These are phyloP conservation scores for Trichoderma sp. DNA, from an alignment of 2,329 filamentous ascomycete species.

Conservation along the genomic window DNA sequence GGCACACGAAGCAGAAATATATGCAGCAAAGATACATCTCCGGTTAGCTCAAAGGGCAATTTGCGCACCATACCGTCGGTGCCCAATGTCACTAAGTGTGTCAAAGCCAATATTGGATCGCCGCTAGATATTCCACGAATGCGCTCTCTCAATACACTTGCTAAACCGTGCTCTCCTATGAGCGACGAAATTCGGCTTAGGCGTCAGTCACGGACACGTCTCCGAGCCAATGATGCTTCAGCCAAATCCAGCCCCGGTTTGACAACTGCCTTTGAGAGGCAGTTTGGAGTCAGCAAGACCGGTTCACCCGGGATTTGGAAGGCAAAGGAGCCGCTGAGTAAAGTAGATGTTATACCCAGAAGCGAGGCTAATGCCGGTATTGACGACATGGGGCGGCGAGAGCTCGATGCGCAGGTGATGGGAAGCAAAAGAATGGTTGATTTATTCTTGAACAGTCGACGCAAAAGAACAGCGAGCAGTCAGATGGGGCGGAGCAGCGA, in stretches of 20 bases:
- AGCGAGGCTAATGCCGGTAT: not conserved
- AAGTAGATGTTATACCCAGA: not conserved
- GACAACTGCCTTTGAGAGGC: constrained; percentile 31
- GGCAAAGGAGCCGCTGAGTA: not conserved
- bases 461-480: constrained; percentile 47
- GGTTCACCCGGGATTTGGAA: constrained; percentile 32
- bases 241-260: constrained; percentile 40
- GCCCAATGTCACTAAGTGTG: constrained; percentile 30
- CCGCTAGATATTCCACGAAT: constrained; percentile 31
- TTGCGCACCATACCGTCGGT: constrained; percentile 37
- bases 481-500: constrained; percentile 34
- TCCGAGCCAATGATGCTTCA: constrained; percentile 31
- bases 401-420: constrained; percentile 41
- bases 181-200: constrained; percentile 33
- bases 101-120: not conserved
- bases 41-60: constrained; percentile 29
- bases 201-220: constrained; percentile 33
- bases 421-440: constrained; percentile 60
- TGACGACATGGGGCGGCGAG: constrained; percentile 14
- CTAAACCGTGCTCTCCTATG: constrained; percentile 28
- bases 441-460: constrained; percentile 55
- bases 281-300: constrained; percentile 33
- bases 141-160: constrained; percentile 37
- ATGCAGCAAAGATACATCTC: constrained; percentile 3
- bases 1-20: not conserved